Percentiles rank a stretch among this genome's conserved stretches.
These are phyloP conservation scores for Populus alba DNA, from an alignment of 345 rosid genomes.

Conservation along the genomic window DNA sequence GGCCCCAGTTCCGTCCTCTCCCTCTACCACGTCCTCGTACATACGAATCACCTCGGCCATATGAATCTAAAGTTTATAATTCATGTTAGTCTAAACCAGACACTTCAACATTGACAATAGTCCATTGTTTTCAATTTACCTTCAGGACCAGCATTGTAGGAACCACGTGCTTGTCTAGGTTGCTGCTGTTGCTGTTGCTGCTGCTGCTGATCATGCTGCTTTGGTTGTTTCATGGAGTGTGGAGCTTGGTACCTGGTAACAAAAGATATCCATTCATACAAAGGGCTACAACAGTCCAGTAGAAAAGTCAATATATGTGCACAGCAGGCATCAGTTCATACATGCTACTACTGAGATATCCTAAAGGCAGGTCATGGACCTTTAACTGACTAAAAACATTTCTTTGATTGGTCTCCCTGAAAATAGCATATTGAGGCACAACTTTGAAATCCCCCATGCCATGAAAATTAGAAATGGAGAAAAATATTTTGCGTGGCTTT, in stretches of 20 bases:
- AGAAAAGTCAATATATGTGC: not conserved
- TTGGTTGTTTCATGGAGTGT: conserved; percentile 43
- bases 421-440: not conserved
- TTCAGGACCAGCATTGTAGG: conserved; percentile 57
- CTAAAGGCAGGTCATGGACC: not conserved
- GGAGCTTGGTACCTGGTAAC: conserved; percentile 84
- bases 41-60: conserved; percentile 48
- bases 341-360: not conserved
- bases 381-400: not conserved
- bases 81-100: not conserved
- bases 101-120: not conserved
- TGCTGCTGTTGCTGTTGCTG: conserved; percentile 52
- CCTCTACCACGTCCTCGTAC: conserved; percentile 46
- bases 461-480: not conserved
- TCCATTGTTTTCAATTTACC: conserved; percentile 39
- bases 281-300: not conserved
- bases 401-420: no score
- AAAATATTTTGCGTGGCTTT: no score
- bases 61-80: conserved; percentile 34
- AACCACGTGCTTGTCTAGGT: conserved; percentile 43
- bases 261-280: conserved; percentile 2
- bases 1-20: conserved; percentile 36
- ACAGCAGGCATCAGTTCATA: not conserved
- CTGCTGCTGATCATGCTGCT: conserved; percentile 35
- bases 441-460: not conserved